A percentile compares a stretch with the other conserved stretches of the same genome.
These are phyloP conservation scores for Arctostaphylos glauca DNA, from an alignment of 148 eudicot genomes.

Conservation along the genomic window DNA sequence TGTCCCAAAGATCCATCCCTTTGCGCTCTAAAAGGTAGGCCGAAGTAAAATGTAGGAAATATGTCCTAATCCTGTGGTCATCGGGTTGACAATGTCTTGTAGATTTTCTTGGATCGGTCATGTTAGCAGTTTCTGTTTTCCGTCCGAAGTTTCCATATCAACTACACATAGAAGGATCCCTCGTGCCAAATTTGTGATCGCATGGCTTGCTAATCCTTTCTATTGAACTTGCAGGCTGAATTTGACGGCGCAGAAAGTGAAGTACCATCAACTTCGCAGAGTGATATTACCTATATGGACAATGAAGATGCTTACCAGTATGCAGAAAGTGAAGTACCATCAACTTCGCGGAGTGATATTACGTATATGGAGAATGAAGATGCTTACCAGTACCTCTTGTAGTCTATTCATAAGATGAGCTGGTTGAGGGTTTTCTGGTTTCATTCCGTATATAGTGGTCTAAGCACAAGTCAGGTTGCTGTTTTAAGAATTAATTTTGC, in stretches of 20 bases:
- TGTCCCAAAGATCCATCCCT: not conserved
- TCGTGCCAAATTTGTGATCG: not conserved
- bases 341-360: constrained; percentile 32
- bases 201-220: not conserved
- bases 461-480: not conserved
- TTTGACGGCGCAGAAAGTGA: constrained; percentile 39
- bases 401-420: not conserved
- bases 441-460: not conserved
- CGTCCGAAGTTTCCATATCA: not conserved
- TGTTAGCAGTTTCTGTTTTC: not conserved
- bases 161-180: not conserved
- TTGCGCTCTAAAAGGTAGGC: not conserved
- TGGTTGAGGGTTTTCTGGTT: not conserved
- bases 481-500: not conserved
- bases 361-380: constrained; percentile 39
- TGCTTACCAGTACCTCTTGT: constrained; percentile 21
- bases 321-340: constrained; percentile 31
- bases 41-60: not conserved
- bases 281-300: constrained; percentile 31
- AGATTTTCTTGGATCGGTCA: constrained; percentile 3
- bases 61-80: not conserved
- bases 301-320: constrained; percentile 17
- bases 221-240: constrained; percentile 58
- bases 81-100: not conserved
- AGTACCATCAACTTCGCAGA: constrained; percentile 35